These are phyloP conservation scores for Cardiospermum halicacabum DNA, from an alignment of 345 rosid genomes.

Conservation along the genomic window DNA sequence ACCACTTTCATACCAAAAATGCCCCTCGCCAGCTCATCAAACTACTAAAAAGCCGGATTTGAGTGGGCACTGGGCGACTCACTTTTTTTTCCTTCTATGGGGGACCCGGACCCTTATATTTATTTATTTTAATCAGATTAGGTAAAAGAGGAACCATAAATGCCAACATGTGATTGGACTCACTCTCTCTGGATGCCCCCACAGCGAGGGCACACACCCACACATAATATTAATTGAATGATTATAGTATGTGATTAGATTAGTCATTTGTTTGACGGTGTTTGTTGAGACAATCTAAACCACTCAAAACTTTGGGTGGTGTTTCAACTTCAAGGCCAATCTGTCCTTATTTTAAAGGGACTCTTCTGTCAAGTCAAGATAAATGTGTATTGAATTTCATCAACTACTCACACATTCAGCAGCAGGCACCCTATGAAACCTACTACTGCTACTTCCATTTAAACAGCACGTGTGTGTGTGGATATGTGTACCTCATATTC, in stretches of 20 bases:
- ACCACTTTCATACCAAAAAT: neutral
- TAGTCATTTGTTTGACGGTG: neutral
- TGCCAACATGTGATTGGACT: constrained; percentile 29
- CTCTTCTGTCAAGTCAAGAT: neutral
- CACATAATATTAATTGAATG: neutral
- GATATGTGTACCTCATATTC: too few species aligned
- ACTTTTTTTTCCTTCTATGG: too few species aligned
- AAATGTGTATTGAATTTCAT: constrained; percentile 24
- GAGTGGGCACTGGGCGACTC: too few species aligned
- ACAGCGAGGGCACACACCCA: constrained; percentile 6
- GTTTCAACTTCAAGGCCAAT: constrained; percentile 6
- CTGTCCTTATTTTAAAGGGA: neutral
- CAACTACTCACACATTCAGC: constrained; percentile 25
- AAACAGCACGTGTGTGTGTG: constrained; percentile 17
- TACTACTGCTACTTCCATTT: constrained; percentile 37
- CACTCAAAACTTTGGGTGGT: neutral
- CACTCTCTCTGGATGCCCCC: constrained; percentile 7
- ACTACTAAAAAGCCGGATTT: constrained; percentile 2
- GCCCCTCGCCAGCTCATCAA: neutral
- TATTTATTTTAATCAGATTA: neutral
- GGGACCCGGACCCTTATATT: neutral
- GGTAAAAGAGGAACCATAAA: constrained; percentile 16
- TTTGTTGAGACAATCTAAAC: neutral
- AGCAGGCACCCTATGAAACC: constrained; percentile 18
- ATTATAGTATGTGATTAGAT: neutral